Conservation (phyloP, 495 filamentous ascomycete species). For the Aspergillus saccharolyticus region DNA sequence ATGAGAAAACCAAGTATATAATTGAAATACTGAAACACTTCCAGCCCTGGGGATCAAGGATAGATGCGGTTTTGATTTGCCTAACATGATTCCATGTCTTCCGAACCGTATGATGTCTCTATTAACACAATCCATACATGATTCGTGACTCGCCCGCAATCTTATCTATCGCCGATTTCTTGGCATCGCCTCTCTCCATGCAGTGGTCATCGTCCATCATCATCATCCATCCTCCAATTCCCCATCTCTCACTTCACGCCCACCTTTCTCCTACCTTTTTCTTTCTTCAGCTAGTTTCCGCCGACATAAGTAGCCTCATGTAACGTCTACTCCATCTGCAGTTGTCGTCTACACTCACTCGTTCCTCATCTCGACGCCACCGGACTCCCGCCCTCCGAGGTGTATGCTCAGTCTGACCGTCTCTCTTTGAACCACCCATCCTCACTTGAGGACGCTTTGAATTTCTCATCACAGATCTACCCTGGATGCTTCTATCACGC, state of each 20-base stretch:
- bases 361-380: neutral
- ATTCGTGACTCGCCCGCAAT: neutral
- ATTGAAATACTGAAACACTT: neutral
- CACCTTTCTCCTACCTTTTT: neutral
- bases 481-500: slow-evolving; percentile 1
- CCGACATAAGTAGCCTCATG: neutral
- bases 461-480: neutral
- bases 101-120: neutral
- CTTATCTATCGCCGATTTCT: slow-evolving; percentile 2
- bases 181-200: slow-evolving; percentile 1
- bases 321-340: neutral
- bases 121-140: neutral
- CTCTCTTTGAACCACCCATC: neutral
- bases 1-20: too few species aligned
- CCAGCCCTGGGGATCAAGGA: neutral
- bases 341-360: neutral
- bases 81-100: too few species aligned
- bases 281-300: too few species aligned
- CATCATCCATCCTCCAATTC: slow-evolving; percentile 5
- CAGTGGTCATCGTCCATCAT: too few species aligned
- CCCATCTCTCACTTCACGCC: slow-evolving; percentile 9
- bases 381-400: neutral
- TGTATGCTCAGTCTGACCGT: slow-evolving; percentile 1
- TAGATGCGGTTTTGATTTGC: too few species aligned
- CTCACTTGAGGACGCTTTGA: neutral